These are phyloP conservation scores for Komagataella kurtzmanii DNA, from an alignment of 805 yeast genomes.

Conservation along the genomic window DNA sequence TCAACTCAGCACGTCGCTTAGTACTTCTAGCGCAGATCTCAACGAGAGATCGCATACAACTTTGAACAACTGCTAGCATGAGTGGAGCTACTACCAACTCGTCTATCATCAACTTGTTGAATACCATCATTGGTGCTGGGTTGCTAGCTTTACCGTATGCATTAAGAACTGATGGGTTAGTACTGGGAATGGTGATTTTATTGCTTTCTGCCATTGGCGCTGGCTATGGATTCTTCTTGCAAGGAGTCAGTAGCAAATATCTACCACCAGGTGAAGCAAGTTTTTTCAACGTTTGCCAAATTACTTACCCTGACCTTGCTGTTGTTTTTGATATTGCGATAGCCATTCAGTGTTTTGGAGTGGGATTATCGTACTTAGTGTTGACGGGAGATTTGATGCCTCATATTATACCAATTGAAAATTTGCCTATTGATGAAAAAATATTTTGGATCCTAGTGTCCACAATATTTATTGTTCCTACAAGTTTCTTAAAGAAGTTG, in stretches of 20 bases:
- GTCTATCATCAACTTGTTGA: slow-evolving; percentile 53
- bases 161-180: slow-evolving; percentile 51
- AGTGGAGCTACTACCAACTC: slow-evolving; percentile 17
- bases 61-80: background rate
- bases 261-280: slow-evolving; percentile 51
- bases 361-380: slow-evolving; percentile 56
- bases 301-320: slow-evolving; percentile 60
- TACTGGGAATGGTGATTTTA: slow-evolving; percentile 41
- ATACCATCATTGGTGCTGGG: slow-evolving; percentile 77
- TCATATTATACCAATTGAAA: slow-evolving; percentile 25
- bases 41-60: background rate
- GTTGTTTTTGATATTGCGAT: slow-evolving; percentile 66
- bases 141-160: slow-evolving; percentile 66
- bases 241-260: slow-evolving; percentile 43
- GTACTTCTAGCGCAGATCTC: background rate
- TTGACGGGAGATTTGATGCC: slow-evolving; percentile 73
- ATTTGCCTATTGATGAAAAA: slow-evolving; percentile 17
- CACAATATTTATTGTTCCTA: slow-evolving; percentile 42
- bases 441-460: slow-evolving; percentile 44
- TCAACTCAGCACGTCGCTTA: background rate
- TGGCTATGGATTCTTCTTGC: slow-evolving; percentile 52
- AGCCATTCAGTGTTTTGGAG: slow-evolving; percentile 71
- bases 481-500: slow-evolving; percentile 45
- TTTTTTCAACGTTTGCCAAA: slow-evolving; percentile 55
- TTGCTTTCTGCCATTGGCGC: slow-evolving; percentile 53